Conservation (phyloP, 2,329 filamentous ascomycete species). For the Diaporthe ampelina region DNA sequence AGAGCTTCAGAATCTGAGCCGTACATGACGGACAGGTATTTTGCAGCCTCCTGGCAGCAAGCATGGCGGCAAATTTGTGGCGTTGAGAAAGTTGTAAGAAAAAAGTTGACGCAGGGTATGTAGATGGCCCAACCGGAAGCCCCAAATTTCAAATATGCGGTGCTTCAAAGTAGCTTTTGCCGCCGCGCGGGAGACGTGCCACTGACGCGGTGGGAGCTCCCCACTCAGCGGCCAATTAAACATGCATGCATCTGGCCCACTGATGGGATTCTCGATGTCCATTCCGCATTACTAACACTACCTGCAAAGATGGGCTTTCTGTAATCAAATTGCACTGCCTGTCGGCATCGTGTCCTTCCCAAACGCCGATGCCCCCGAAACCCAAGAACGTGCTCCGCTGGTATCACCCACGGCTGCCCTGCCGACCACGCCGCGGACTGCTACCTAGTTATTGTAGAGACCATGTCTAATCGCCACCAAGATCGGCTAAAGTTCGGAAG, state of each 20-base stretch:
- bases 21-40: slow-evolving; percentile 56
- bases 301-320: not conserved
- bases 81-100: slow-evolving; percentile 8
- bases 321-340: slow-evolving; percentile 14
- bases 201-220: slow-evolving; percentile 13
- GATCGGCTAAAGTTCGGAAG: slow-evolving; percentile 68
- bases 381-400: slow-evolving; percentile 13
- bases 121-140: slow-evolving; percentile 38
- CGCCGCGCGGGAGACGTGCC: slow-evolving; percentile 36
- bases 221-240: slow-evolving; percentile 11
- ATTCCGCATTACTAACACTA: not conserved
- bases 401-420: not conserved
- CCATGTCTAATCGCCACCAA: slow-evolving; percentile 50
- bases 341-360: slow-evolving; percentile 10
- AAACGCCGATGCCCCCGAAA: slow-evolving; percentile 38
- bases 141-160: slow-evolving; percentile 40
- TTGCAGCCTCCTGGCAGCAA: slow-evolving; percentile 55
- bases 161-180: slow-evolving; percentile 13
- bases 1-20: slow-evolving; percentile 53
- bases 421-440: not conserved
- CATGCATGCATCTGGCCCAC: slow-evolving; percentile 4
- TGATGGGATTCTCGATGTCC: not conserved
- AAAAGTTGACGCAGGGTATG: not conserved
- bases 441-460: not conserved
- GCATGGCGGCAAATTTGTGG: slow-evolving; percentile 48